Evolutionary conservation across 495 filamentous ascomycete genomes (phyloP).

Genomic region (Penicillium simplicissimum): DNA sequence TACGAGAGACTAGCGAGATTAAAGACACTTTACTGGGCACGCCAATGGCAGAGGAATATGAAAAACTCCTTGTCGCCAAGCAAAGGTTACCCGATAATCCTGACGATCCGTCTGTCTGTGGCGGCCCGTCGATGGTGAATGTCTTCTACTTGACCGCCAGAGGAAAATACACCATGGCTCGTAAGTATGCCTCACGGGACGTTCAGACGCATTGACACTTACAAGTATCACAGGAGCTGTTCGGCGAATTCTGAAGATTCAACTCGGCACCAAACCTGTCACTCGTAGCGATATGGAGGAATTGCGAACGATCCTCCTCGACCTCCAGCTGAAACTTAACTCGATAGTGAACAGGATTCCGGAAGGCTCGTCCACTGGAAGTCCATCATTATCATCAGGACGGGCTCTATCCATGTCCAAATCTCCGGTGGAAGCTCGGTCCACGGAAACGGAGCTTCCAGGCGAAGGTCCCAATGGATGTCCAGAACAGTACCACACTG

Average conservation of each 20-base stretch:
- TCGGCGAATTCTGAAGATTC: slow-evolving; percentile 47
- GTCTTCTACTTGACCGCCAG: slow-evolving; percentile 48
- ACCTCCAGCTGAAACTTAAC: slow-evolving; percentile 47
- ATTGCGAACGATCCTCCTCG: slow-evolving; percentile 43
- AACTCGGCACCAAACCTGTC: slow-evolving; percentile 46
- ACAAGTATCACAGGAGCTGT: slow-evolving; percentile 39
- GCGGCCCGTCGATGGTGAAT: slow-evolving; percentile 49
- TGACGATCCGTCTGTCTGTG: slow-evolving; percentile 46
- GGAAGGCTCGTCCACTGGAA: slow-evolving; percentile 15
- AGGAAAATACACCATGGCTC: slow-evolving; percentile 51
- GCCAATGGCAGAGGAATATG: slow-evolving; percentile 41
- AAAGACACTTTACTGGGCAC: slow-evolving; percentile 48
- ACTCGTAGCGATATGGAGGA: slow-evolving; percentile 50
- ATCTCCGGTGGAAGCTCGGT: slow-evolving; percentile 31
- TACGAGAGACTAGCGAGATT: slow-evolving; percentile 46
- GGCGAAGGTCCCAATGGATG: slow-evolving; percentile 42
- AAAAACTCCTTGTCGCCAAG: slow-evolving; percentile 33
- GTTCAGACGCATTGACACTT: not conserved
- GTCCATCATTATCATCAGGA: slow-evolving; percentile 19
- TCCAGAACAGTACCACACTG: slow-evolving; percentile 46
- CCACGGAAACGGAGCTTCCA: slow-evolving; percentile 36
- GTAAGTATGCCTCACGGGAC: slow-evolving; percentile 28
- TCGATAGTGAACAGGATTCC: slow-evolving; percentile 47
- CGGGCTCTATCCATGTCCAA: slow-evolving; percentile 33
- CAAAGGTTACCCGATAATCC: slow-evolving; percentile 43